phyloP scores from a whole-genome alignment of 192 early-diverging fungal genomes.

The Coemansia sp. region DNA sequence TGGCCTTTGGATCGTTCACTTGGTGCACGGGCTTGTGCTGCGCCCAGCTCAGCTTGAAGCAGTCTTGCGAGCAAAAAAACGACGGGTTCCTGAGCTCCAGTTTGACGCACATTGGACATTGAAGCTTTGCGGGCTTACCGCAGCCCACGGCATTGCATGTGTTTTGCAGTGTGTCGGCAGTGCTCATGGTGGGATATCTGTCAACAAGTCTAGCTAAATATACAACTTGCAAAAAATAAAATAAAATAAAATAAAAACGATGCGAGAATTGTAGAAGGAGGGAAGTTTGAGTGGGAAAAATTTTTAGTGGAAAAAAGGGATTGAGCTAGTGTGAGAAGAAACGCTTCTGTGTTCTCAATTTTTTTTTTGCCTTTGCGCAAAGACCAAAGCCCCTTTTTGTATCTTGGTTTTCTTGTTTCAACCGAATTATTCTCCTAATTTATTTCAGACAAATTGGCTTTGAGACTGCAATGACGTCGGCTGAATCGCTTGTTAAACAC shows the following conservation, averaged over 20 bases:
- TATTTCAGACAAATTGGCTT: slow-evolving; percentile 8
- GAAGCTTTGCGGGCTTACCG: slow-evolving; percentile 65
- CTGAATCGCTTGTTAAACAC: slow-evolving; percentile 7
- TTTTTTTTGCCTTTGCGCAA: too few relatives aligned
- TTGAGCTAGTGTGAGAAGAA: too few relatives aligned
- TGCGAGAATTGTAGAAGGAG: too few relatives aligned
- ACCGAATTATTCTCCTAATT: too few relatives aligned
- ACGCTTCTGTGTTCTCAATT: too few relatives aligned
- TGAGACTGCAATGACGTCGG: neutral
- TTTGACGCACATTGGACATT: slow-evolving; percentile 83
- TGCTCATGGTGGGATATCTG: slow-evolving; percentile 15
- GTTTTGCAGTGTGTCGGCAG: slow-evolving; percentile 11
- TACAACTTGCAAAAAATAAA: neutral
- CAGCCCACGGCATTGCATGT: slow-evolving; percentile 59
- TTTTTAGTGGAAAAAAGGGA: too few relatives aligned
- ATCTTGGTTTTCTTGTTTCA: too few relatives aligned
- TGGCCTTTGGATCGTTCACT: slow-evolving; percentile 27
- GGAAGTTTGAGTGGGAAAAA: too few relatives aligned
- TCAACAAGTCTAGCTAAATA: too few relatives aligned
- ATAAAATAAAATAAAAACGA: too few relatives aligned
- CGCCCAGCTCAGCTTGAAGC: slow-evolving; percentile 72
- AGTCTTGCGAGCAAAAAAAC: slow-evolving; percentile 79
- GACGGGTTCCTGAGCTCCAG: slow-evolving; percentile 59
- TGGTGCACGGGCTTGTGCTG: slow-evolving; percentile 40
- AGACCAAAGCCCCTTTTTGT: too few relatives aligned